Conservation (phyloP, 768 basidiomycete species). For the Xerocomellus dryophilus region DNA sequence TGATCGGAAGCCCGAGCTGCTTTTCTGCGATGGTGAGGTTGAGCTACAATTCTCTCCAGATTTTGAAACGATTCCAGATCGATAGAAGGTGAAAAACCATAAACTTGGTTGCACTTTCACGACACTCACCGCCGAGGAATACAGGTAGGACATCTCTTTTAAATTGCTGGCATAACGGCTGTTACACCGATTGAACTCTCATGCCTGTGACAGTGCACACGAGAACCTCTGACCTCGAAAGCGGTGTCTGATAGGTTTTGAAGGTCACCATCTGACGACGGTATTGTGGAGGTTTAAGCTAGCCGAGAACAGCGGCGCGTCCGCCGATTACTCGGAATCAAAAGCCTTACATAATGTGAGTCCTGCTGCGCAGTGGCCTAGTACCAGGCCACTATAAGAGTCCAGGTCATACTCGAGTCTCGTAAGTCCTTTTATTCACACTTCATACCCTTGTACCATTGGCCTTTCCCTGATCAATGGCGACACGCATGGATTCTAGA, state of each 20-base stretch:
- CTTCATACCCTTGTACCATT: too few relatives aligned
- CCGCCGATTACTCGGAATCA: background rate
- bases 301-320: too few relatives aligned
- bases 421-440: too few relatives aligned
- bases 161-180: slow-evolving; percentile 99
- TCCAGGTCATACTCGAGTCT: too few relatives aligned
- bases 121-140: slow-evolving; percentile 80
- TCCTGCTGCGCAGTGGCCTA: too few relatives aligned
- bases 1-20: slow-evolving; percentile 86
- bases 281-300: background rate
- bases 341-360: too few relatives aligned
- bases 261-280: slow-evolving; percentile 51
- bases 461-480: too few relatives aligned
- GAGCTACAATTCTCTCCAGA: slow-evolving; percentile 95
- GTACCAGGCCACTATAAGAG: too few relatives aligned
- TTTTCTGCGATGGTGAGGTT: slow-evolving; percentile 96
- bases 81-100: background rate
- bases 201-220: background rate
- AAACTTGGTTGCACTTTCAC: background rate
- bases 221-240: slow-evolving; percentile 58
- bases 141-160: slow-evolving; percentile 97
- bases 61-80: slow-evolving; percentile 84
- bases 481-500: too few relatives aligned
- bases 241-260: slow-evolving; percentile 76
- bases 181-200: slow-evolving; percentile 6